Evolutionary conservation across 768 basidiomycete genomes (phyloP), one percentile per base, ranked within the genome.

Genomic region (Pilatotrama ljubarskyi): DNA sequence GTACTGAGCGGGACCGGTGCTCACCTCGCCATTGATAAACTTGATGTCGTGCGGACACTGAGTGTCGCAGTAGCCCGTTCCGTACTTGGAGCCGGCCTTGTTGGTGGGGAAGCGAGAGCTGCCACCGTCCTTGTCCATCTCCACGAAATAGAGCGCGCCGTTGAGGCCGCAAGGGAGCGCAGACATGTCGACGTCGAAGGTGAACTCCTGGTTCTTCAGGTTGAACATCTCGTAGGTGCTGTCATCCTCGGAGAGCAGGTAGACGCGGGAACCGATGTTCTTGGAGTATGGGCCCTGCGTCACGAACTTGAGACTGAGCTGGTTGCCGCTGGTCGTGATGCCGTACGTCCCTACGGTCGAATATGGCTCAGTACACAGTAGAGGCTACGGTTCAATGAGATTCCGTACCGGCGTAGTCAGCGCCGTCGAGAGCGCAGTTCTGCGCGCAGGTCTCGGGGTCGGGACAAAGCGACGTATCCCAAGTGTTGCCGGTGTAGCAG

Each of bases 61-160:
- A 17, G 84, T 78, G 68, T 86, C 84, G 70, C 84, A 85, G 72
- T 86, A 86, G n/a, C 84, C 84, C 15, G 83, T 84, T 46, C 83
- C 83, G 71, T 80, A 85, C 69, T 82, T 78, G 67, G 83, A 82
- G 65, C 82, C 82, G 55, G 82, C 82, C 77, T 80, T 80, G 78
- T 84, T 84, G 69, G 66, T 74, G 20, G 81, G 59, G 74, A 72
- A 81, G 64, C 76, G 74, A 51, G 81, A 62, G 59, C 76, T 38
- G 43, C 82, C 83, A 74, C 83, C 83, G 62, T 84, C 81, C 13
- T 76, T 76, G 66, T 80, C 82, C 84, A 84, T 85, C 71, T 81
- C 77, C 48, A 76, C 72, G 72, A 85, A 82, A 76, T 85, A 85
- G 56, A 85, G 72, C 3, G 83, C 83, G 63, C 80, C 84, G 70